Evolutionary conservation across 2,329 filamentous ascomycete genomes (phyloP).

Genomic region (Xylaria multiplex): DNA sequence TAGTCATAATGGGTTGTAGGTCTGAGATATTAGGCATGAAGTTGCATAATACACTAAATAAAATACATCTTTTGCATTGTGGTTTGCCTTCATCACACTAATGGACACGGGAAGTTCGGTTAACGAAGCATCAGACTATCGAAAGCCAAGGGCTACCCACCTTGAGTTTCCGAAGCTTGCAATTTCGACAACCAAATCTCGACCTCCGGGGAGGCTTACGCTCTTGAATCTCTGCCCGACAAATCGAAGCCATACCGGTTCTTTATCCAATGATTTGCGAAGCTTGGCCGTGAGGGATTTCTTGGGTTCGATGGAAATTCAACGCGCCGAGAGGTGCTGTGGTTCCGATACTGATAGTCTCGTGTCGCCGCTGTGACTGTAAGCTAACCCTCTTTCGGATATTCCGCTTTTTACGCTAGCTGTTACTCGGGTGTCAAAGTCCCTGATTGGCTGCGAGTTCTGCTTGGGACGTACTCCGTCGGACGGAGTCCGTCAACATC

Average conservation of each 20-base stretch:
- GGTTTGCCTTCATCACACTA: slow-evolving; percentile 61
- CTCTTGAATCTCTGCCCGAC: slow-evolving; percentile 11
- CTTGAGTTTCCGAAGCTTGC: slow-evolving; percentile 62
- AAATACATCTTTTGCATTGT: slow-evolving; percentile 54
- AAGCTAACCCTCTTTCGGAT: slow-evolving; percentile 33
- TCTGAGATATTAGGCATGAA: slow-evolving; percentile 52
- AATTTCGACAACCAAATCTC: slow-evolving; percentile 60
- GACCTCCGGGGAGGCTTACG: slow-evolving; percentile 50
- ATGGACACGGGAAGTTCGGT: background rate
- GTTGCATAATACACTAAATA: slow-evolving; percentile 59
- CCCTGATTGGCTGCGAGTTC: slow-evolving; percentile 34
- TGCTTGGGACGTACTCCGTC: too few relatives aligned
- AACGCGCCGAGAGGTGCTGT: background rate
- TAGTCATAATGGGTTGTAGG: slow-evolving; percentile 50
- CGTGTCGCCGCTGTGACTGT: background rate
- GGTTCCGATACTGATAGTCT: background rate
- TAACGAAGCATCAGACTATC: background rate
- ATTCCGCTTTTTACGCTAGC: slow-evolving; percentile 27
- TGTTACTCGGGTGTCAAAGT: slow-evolving; percentile 28
- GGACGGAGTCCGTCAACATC: too few relatives aligned
- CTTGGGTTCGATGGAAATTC: background rate
- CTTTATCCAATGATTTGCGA: too few relatives aligned
- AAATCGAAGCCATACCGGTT: slow-evolving; percentile 11
- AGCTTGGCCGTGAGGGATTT: background rate
- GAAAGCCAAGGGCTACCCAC: slow-evolving; percentile 41